These are phyloP conservation scores for Globisporangium abappressorium DNA, from an alignment of 352 stramenopile genomes.

Conservation along the genomic window DNA sequence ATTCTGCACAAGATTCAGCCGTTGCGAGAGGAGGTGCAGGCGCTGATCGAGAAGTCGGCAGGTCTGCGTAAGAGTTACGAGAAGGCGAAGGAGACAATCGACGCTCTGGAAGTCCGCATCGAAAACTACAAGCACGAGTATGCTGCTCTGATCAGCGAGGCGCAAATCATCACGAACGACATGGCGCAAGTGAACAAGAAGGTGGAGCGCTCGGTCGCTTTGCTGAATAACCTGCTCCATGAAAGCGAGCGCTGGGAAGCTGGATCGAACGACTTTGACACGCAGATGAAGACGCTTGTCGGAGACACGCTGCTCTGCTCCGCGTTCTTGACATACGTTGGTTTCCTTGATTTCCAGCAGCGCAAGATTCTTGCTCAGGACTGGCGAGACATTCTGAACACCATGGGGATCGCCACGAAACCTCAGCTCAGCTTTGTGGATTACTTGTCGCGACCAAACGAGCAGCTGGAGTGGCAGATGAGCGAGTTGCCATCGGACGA, in stretches of 20 bases:
- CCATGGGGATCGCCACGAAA: constrained; percentile 88
- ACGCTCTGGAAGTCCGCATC: constrained; percentile 95
- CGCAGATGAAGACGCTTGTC: constrained; percentile 96
- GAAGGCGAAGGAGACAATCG: constrained; percentile 91
- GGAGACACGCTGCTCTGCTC: constrained; percentile 96
- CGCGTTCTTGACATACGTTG: constrained; percentile 98
- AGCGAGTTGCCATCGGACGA: constrained; percentile 96
- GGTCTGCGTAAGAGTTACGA: constrained; percentile 93
- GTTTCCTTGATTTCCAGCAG: constrained; percentile 98
- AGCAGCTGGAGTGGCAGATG: constrained; percentile 94
- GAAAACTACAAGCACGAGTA: constrained; percentile 99
- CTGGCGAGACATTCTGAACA: constrained; percentile 94
- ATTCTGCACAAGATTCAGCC: constrained; percentile 99
- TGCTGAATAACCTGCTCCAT: constrained; percentile 97
- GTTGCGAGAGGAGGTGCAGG: constrained; percentile 97
- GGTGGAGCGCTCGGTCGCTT: constrained; percentile 94
- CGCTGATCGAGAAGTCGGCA: constrained; percentile 93
- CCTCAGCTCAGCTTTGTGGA: constrained; percentile 91
- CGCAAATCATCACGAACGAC: constrained; percentile 97
- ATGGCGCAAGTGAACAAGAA: constrained; percentile 98
- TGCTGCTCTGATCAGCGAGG: constrained; percentile 95
- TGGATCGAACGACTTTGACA: constrained; percentile 95
- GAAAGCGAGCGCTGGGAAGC: constrained; percentile 98
- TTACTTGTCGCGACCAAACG: constrained; percentile 94
- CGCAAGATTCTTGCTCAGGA: constrained; percentile 92